Percentiles rank a stretch among this genome's conserved stretches.
These are phyloP conservation scores for Dacryopinax spathularia DNA, from an alignment of 768 basidiomycete genomes.

Conservation along the genomic window DNA sequence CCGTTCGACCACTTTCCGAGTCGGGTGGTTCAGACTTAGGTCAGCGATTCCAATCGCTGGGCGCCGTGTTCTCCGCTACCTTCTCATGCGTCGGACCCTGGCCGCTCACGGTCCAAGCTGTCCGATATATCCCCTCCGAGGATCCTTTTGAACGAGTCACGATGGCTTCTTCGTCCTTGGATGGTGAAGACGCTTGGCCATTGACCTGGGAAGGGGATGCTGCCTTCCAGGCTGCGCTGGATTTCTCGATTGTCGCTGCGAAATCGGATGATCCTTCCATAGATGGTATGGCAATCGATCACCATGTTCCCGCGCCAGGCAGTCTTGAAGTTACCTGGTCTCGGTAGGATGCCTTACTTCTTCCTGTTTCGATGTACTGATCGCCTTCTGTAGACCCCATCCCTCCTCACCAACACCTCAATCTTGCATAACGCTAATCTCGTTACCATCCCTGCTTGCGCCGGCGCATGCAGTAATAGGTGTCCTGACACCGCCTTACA, in stretches of 20 bases:
- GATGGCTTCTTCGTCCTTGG: not conserved
- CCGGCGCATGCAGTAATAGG: conserved; percentile 53
- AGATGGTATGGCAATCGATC: not conserved
- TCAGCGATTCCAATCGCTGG: conserved; percentile 39
- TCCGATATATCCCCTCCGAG: conserved; percentile 36
- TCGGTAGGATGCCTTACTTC: conserved; percentile 9
- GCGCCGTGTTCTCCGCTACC: conserved; percentile 41
- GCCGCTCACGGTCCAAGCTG: conserved; percentile 37
- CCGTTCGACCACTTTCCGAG: conserved; percentile 38
- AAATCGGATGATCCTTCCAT: not conserved
- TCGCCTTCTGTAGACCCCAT: not conserved
- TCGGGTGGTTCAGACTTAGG: conserved; percentile 36
- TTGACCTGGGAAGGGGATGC: not conserved
- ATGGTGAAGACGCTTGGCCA: not conserved
- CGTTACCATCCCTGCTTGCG: conserved; percentile 47
- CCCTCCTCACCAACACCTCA: not conserved
- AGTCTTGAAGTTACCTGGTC: conserved; percentile 17
- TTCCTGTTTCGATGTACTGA: not conserved
- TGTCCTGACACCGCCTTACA: conserved; percentile 46
- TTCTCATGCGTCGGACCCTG: conserved; percentile 45
- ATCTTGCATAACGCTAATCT: conserved; percentile 34
- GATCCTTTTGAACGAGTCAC: not conserved
- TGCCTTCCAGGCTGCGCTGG: not conserved
- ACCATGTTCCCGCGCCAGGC: not conserved
- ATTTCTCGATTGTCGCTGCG: not conserved